A percentile compares a stretch with the other conserved stretches of the same genome.
Conservation (phyloP, 2,329 filamentous ascomycete species). For the Pseudocercospora eumusae region DNA sequence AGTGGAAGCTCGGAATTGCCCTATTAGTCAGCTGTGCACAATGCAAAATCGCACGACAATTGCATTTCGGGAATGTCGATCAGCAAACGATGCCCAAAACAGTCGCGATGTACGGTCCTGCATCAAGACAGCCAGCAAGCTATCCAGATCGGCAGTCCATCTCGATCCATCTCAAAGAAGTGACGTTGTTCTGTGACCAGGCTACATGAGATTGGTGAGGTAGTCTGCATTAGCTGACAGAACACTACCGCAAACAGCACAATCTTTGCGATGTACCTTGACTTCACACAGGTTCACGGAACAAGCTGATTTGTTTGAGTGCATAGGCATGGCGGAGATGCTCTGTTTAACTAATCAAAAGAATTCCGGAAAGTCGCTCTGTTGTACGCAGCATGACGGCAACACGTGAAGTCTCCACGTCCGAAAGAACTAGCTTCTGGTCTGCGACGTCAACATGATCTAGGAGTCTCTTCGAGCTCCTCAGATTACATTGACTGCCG, state of each 20-base stretch:
- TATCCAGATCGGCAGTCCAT: neutral
- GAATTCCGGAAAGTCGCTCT: neutral
- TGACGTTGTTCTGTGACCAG: neutral
- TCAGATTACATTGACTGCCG: neutral
- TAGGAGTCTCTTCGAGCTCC: neutral
- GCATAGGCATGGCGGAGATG: neutral
- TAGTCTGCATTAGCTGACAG: conserved; percentile 2
- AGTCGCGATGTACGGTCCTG: neutral
- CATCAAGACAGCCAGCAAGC: conserved; percentile 1
- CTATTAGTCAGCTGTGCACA: neutral
- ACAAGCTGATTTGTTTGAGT: neutral
- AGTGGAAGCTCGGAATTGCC: neutral
- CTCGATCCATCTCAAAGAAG: neutral
- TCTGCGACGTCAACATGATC: neutral
- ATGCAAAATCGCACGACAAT: neutral
- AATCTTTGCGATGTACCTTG: neutral
- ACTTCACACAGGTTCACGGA: neutral
- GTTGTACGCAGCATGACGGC: neutral
- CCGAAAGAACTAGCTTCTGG: neutral
- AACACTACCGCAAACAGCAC: neutral
- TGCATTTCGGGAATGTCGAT: conserved; percentile 1
- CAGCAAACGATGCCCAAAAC: neutral
- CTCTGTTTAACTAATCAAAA: neutral
- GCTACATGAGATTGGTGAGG: neutral
- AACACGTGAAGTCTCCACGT: neutral